Percentiles rank a stretch among this genome's conserved stretches.
phyloP scores from a whole-genome alignment of 2,329 filamentous ascomycete genomes.

The Colletotrichum zoysiae region DNA sequence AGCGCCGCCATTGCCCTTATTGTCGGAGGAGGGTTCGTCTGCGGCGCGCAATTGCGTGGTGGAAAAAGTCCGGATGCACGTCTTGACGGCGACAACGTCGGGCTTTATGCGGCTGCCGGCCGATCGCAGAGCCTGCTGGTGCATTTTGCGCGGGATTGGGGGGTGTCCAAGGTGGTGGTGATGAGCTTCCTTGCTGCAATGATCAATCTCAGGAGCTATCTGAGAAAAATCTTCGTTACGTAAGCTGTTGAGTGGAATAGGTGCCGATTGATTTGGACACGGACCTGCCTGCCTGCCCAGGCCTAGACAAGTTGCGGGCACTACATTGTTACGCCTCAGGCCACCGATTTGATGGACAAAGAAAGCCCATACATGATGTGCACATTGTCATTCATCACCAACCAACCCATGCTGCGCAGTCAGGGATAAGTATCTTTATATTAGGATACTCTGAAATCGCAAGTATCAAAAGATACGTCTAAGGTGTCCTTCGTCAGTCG shows the following conservation, averaged over 20 bases:
- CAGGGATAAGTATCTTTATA: conserved; percentile 26
- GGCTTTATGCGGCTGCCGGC: conserved; percentile 51
- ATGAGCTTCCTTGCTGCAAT: conserved; percentile 10
- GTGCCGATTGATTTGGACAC: background rate
- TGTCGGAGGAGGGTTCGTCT: conserved; percentile 43
- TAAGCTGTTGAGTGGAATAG: conserved; percentile 12
- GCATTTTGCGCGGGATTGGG: conserved; percentile 49
- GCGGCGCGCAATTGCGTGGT: conserved; percentile 53
- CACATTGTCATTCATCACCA: background rate
- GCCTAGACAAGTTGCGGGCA: background rate
- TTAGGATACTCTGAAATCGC: background rate
- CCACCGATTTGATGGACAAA: background rate
- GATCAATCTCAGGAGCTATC: conserved; percentile 19
- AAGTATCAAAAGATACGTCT: conserved; percentile 1
- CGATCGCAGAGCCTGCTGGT: conserved; percentile 55
- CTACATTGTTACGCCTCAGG: background rate
- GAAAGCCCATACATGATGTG: background rate
- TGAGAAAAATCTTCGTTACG: conserved; percentile 38
- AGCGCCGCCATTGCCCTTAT: conserved; percentile 28
- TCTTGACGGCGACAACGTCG: conserved; percentile 49
- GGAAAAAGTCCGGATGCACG: conserved; percentile 54
- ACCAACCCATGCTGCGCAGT: background rate
- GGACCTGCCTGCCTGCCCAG: background rate
- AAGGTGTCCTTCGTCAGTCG: conserved; percentile 11
- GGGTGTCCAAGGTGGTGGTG: conserved; percentile 13